These are phyloP conservation scores for Senecio squalidus DNA, from an alignment of 140 eudicot genomes.

Conservation along the genomic window DNA sequence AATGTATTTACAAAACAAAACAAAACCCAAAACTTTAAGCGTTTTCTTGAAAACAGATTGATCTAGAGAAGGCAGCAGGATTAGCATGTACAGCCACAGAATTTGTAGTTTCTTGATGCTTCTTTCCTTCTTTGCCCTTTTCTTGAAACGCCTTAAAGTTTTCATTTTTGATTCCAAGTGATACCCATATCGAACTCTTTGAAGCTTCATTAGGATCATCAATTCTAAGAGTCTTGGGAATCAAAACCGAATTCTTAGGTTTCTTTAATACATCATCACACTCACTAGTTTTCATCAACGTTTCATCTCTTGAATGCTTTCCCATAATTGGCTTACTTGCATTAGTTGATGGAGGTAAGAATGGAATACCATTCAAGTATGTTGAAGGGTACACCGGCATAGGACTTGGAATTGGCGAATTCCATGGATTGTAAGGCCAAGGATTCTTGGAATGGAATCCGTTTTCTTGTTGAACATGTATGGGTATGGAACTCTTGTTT, in stretches of 20 bases:
- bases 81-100: slow-evolving; percentile 54
- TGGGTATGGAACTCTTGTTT: slow-evolving; percentile 46
- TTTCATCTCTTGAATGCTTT: slow-evolving; percentile 52
- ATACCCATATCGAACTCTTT: slow-evolving; percentile 75
- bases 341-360: slow-evolving; percentile 38
- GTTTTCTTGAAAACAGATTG: slow-evolving; percentile 72
- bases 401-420: slow-evolving; percentile 48
- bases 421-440: slow-evolving; percentile 56
- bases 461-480: slow-evolving; percentile 26
- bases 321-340: slow-evolving; percentile 44
- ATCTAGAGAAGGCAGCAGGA: slow-evolving; percentile 85
- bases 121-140: slow-evolving; percentile 47
- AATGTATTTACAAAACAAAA: slow-evolving; percentile 23
- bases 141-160: slow-evolving; percentile 66
- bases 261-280: slow-evolving; percentile 23
- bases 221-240: slow-evolving; percentile 76
- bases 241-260: slow-evolving; percentile 34
- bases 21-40: slow-evolving; percentile 29
- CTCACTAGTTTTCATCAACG: slow-evolving; percentile 21
- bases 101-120: slow-evolving; percentile 15
- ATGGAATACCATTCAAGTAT: slow-evolving; percentile 39
- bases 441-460: slow-evolving; percentile 38
- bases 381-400: slow-evolving; percentile 63
- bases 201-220: slow-evolving; percentile 93
- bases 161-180: slow-evolving; percentile 65